These are phyloP conservation scores for Trichoderma asperelloides DNA, from an alignment of 495 filamentous ascomycete species.

Conservation along the genomic window DNA sequence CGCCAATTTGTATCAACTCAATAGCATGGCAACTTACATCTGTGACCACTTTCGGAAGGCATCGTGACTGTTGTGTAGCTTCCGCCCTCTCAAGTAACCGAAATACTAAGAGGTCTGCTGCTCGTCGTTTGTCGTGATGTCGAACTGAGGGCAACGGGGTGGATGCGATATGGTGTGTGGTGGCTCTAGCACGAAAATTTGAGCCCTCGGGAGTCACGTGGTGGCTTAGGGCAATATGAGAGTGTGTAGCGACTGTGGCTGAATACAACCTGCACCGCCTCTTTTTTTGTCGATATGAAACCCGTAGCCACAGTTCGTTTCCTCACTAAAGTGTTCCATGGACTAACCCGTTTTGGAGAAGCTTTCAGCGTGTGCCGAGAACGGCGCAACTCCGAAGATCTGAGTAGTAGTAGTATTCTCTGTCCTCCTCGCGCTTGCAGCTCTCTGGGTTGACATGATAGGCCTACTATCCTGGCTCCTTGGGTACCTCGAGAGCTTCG, in stretches of 20 bases:
- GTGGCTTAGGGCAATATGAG: constrained; percentile 5
- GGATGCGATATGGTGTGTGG: constrained; percentile 21
- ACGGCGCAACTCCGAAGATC: no score
- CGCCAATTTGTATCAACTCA: neutral
- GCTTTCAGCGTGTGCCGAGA: neutral
- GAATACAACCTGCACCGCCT: neutral
- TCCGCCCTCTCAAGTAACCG: constrained; percentile 28
- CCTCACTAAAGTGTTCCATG: neutral
- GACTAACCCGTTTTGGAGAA: neutral
- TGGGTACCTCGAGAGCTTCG: no score
- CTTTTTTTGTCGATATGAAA: neutral
- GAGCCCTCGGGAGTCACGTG: constrained; percentile 9
- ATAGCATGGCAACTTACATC: constrained; percentile 52
- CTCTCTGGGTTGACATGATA: neutral
- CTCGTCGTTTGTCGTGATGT: constrained; percentile 12
- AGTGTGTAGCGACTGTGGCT: neutral
- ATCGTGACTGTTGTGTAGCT: constrained; percentile 49
- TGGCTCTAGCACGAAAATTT: constrained; percentile 25
- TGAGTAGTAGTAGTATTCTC: no score
- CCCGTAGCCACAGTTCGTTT: neutral
- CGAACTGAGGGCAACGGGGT: constrained; percentile 17
- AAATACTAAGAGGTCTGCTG: constrained; percentile 16
- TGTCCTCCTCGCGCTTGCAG: neutral
- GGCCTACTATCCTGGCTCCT: no score
- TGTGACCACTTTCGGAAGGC: constrained; percentile 75